Conservation (phyloP, 2,329 filamentous ascomycete species). For the Nigrospora oryzae region DNA sequence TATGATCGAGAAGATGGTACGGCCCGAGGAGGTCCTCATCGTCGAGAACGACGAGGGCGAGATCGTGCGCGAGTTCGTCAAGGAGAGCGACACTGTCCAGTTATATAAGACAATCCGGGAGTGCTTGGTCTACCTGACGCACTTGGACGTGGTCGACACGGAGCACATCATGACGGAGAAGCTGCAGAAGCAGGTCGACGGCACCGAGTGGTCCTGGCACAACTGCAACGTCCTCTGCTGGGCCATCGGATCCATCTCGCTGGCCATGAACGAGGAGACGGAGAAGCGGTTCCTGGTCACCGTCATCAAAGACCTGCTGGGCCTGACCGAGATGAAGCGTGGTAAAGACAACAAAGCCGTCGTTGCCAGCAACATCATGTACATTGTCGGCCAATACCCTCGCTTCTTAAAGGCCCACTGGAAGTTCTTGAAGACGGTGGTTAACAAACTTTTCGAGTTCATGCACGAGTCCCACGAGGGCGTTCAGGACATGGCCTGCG, state of each 20-base stretch:
- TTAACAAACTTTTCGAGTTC: slow-evolving; percentile 99
- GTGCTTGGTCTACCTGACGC: slow-evolving; percentile 92
- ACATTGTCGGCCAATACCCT: slow-evolving; percentile 97
- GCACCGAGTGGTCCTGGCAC: slow-evolving; percentile 95
- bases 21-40: slow-evolving; percentile 93
- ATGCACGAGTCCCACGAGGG: slow-evolving; percentile 99
- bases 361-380: slow-evolving; percentile 99
- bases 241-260: slow-evolving; percentile 97
- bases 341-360: slow-evolving; percentile 99
- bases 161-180: slow-evolving; percentile 99
- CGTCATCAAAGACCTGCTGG: slow-evolving; percentile 95
- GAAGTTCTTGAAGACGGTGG: slow-evolving; percentile 99
- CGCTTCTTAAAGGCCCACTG: slow-evolving; percentile 98
- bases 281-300: slow-evolving; percentile 98
- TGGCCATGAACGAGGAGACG: slow-evolving; percentile 98
- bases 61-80: slow-evolving; percentile 97
- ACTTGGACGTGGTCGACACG: slow-evolving; percentile 93
- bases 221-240: slow-evolving; percentile 99
- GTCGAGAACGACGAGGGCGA: slow-evolving; percentile 99
- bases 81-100: slow-evolving; percentile 98
- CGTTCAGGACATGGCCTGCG: slow-evolving; percentile 99
- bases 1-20: slow-evolving; percentile 99
- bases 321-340: slow-evolving; percentile 97
- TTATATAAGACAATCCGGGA: slow-evolving; percentile 98
- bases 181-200: slow-evolving; percentile 88